A percentile compares a stretch with the other conserved stretches of the same genome.
These are phyloP conservation scores for Beauveria caledonica DNA, from an alignment of 2,329 filamentous ascomycete species.

Conservation along the genomic window DNA sequence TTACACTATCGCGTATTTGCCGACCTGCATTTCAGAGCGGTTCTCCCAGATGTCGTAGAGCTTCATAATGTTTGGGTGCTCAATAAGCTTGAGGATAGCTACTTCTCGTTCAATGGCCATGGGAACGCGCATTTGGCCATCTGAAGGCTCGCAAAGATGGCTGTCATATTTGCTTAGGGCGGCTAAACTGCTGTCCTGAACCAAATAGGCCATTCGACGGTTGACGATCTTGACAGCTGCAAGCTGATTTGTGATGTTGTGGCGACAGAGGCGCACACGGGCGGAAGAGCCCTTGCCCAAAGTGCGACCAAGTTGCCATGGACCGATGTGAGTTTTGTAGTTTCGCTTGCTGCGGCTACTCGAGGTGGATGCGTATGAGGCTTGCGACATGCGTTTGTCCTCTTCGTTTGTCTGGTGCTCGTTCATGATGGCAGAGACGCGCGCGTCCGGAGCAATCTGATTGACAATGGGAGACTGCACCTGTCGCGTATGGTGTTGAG, in stretches of 20 bases:
- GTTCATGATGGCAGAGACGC: constrained; percentile 18
- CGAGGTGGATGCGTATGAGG: constrained; percentile 33
- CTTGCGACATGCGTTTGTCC: constrained; percentile 31
- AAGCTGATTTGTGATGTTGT: constrained; percentile 66
- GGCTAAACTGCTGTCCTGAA: constrained; percentile 77
- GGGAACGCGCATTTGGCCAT: constrained; percentile 65
- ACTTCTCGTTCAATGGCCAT: constrained; percentile 90
- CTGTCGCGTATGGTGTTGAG: constrained; percentile 13
- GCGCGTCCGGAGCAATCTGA: constrained; percentile 14
- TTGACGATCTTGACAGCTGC: constrained; percentile 96
- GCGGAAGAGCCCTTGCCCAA: constrained; percentile 86
- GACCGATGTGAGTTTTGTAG: constrained; percentile 72
- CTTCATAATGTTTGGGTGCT: constrained; percentile 90
- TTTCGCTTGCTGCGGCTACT: constrained; percentile 33
- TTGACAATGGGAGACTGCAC: constrained; percentile 7
- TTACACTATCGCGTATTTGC: neutral
- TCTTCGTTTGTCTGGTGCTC: constrained; percentile 25
- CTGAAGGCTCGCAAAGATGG: constrained; percentile 43
- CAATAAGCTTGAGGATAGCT: constrained; percentile 91
- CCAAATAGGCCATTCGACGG: constrained; percentile 68
- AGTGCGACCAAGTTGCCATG: constrained; percentile 86
- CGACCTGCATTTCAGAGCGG: constrained; percentile 75
- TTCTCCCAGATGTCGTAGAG: constrained; percentile 98
- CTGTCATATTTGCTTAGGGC: constrained; percentile 69
- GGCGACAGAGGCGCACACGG: constrained; percentile 76